A percentile compares a stretch with the other conserved stretches of the same genome.
phyloP scores from a whole-genome alignment of 108 stramenopile species.

The Skeletonema grethae region DNA sequence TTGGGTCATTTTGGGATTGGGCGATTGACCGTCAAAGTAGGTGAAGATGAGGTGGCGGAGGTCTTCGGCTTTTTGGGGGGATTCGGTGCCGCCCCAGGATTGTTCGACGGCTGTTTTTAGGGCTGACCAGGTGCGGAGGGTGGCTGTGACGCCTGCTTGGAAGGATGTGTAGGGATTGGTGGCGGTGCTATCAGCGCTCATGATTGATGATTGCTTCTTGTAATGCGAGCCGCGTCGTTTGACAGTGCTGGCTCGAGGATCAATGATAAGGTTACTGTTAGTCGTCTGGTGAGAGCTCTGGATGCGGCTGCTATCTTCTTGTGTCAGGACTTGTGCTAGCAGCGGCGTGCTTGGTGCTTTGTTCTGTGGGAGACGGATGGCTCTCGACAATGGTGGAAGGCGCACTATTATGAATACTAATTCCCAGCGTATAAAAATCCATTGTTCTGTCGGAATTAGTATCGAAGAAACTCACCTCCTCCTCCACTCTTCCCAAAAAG shows the following conservation, averaged over 20 bases:
- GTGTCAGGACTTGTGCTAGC: too few relatives aligned
- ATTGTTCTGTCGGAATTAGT: too few relatives aligned
- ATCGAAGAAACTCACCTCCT: too few relatives aligned
- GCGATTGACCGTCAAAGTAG: conserved; percentile 56
- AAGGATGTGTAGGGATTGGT: conserved; percentile 58
- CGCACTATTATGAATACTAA: too few relatives aligned
- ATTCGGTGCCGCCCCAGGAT: conserved; percentile 80
- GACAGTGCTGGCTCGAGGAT: background rate
- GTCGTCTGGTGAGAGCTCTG: too few relatives aligned
- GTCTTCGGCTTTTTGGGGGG: conserved; percentile 68
- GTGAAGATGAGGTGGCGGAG: conserved; percentile 61
- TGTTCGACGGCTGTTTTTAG: conserved; percentile 74
- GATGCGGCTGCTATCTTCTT: too few relatives aligned
- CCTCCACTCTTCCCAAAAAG: too few relatives aligned
- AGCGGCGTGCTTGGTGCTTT: background rate
- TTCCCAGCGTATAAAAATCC: too few relatives aligned
- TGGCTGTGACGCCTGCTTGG: conserved; percentile 85
- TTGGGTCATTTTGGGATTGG: conserved; percentile 44
- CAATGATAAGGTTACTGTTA: background rate
- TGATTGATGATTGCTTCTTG: background rate
- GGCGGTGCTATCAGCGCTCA: background rate
- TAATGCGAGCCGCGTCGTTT: too few relatives aligned
- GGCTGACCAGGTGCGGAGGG: conserved; percentile 84
- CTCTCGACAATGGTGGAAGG: too few relatives aligned
- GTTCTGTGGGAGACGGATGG: background rate